These are phyloP conservation scores for Aspergillus cejpii DNA, from an alignment of 2,329 filamentous ascomycete species.

Conservation along the genomic window DNA sequence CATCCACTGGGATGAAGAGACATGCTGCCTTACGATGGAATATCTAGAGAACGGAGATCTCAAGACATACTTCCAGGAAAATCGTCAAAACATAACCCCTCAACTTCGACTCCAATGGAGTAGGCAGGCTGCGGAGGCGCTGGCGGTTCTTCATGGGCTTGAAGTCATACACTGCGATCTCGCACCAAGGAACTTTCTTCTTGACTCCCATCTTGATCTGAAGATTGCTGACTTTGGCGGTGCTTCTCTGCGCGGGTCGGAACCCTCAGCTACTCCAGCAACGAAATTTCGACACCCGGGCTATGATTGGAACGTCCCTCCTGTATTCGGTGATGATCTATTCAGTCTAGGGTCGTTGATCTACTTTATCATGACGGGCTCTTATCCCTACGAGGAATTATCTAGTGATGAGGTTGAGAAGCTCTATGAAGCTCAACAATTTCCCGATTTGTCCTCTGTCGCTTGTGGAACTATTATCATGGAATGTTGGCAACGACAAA, in stretches of 20 bases:
- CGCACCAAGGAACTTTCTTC: slow-evolving; percentile 18
- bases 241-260: slow-evolving; percentile 15
- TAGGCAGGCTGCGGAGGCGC: slow-evolving; percentile 16
- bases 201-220: slow-evolving; percentile 17
- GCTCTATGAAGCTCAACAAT: too few relatives aligned
- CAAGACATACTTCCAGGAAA: slow-evolving; percentile 8
- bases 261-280: slow-evolving; percentile 13
- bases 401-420: too few relatives aligned
- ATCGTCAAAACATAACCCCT: slow-evolving; percentile 8
- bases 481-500: too few relatives aligned
- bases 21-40: slow-evolving; percentile 16
- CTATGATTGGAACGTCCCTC: slow-evolving; percentile 3
- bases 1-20: slow-evolving; percentile 14
- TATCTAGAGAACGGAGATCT: slow-evolving; percentile 17
- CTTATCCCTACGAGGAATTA: too few relatives aligned
- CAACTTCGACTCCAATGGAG: slow-evolving; percentile 14
- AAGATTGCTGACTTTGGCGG: slow-evolving; percentile 20
- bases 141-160: slow-evolving; percentile 14
- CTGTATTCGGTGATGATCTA: too few relatives aligned
- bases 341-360: too few relatives aligned
- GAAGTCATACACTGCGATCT: slow-evolving; percentile 20
- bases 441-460: too few relatives aligned
- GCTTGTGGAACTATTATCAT: too few relatives aligned
- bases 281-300: slow-evolving; percentile 11
- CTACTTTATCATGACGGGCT: too few relatives aligned